phyloP scores from a whole-genome alignment of 257 asterid genomes.

The Phtheirospermum japonicum region DNA sequence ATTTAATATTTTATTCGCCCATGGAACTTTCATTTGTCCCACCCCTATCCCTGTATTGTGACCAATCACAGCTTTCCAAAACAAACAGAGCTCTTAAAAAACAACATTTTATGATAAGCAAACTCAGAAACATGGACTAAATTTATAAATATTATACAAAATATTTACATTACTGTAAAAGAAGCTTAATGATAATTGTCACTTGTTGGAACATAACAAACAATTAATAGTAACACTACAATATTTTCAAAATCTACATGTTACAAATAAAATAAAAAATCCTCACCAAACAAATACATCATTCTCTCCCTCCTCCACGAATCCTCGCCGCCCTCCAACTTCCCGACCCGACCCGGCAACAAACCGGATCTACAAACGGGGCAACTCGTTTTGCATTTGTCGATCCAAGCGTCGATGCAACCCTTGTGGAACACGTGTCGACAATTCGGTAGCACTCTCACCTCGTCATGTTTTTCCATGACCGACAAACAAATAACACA shows the following conservation, averaged over 20 bases:
- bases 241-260: not conserved
- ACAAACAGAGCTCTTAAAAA: too few species aligned
- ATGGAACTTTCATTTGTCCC: too few species aligned
- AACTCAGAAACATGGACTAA: too few species aligned
- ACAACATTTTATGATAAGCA: too few species aligned
- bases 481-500: slow-evolving; percentile 10
- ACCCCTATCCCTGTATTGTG: too few species aligned
- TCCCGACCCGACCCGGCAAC: not conserved
- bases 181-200: too few species aligned
- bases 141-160: too few species aligned
- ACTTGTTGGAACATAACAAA: too few species aligned
- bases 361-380: slow-evolving; percentile 21
- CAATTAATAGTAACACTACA: too few species aligned
- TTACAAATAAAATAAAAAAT: not conserved
- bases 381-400: slow-evolving; percentile 21
- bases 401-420: slow-evolving; percentile 25
- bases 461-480: slow-evolving; percentile 6
- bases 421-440: slow-evolving; percentile 18
- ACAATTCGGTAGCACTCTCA: slow-evolving; percentile 17
- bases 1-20: too few species aligned
- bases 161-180: not conserved
- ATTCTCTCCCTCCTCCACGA: slow-evolving; percentile 27
- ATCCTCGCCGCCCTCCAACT: slow-evolving; percentile 13
- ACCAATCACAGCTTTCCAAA: too few species aligned
- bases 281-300: slow-evolving; percentile 23